Conservation (phyloP, 495 filamentous ascomycete species). For the Lasiosphaeria miniovina region DNA sequence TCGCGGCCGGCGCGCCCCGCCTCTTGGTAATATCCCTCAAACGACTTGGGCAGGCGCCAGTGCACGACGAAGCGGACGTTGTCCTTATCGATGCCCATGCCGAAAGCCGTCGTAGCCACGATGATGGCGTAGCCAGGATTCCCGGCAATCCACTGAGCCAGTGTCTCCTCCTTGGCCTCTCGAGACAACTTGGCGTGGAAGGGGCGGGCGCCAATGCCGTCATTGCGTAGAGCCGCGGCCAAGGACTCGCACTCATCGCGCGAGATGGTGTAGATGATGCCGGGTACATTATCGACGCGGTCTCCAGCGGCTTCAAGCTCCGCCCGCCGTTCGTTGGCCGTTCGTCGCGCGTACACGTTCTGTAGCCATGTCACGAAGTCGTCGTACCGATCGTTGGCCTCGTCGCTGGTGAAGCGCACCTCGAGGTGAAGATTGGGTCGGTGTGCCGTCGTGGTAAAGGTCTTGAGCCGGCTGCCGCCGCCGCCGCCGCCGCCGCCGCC, state of each 20-base stretch:
- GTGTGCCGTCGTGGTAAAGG: constrained; percentile 76
- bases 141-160: constrained; percentile 72
- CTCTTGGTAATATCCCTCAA: constrained; percentile 96
- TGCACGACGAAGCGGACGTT: constrained; percentile 92
- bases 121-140: constrained; percentile 79
- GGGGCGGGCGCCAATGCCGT: constrained; percentile 64
- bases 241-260: constrained; percentile 74
- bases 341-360: constrained; percentile 62
- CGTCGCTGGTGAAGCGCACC: constrained; percentile 77
- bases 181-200: constrained; percentile 67
- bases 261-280: constrained; percentile 86
- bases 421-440: constrained; percentile 90
- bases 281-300: constrained; percentile 63
- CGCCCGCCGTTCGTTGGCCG: constrained; percentile 40
- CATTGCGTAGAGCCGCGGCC: constrained; percentile 57
- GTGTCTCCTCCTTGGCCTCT: constrained; percentile 59
- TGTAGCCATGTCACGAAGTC: constrained; percentile 73
- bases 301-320: constrained; percentile 51
- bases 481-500: constrained; percentile 6
- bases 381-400: constrained; percentile 64
- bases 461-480: constrained; percentile 51
- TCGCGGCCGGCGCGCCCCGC: constrained; percentile 88
- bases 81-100: constrained; percentile 96
- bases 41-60: constrained; percentile 87
- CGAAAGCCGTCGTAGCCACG: constrained; percentile 92